Evolutionary conservation across 495 filamentous ascomycete genomes (phyloP), one percentile per base, ranked within the genome.

Genomic region (Talaromyces nanjingensis): DNA sequence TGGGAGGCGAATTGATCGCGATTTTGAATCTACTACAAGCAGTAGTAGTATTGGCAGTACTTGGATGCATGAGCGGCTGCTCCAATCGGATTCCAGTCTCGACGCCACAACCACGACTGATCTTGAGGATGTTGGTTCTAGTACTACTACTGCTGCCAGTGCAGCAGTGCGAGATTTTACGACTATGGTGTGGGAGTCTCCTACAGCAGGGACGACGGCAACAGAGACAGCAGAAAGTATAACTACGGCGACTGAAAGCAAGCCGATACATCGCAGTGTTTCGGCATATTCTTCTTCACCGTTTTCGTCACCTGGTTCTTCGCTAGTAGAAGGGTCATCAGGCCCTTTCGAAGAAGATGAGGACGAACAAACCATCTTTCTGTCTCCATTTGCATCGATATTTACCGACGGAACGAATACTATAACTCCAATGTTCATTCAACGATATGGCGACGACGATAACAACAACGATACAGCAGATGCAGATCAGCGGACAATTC

Each of bases 61-160:
- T 14, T 59, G 18, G 31, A 53, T 22, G 45, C 60, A 53, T 22
- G 60, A 61, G 37, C 24, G 33, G 16, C 25, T 45, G 34, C 59
- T 54, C 60, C 60, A 62, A 62, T 62, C 60, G 60, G 60, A 62
- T 62, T 62, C 60, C 16, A 31, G 3, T 24, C n/a, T 33, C 6
- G 31, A 53, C 60, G 60, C 60, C 60, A 62, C 59, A 25, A 27
- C 12, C 18, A 45, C 59, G 37, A 25, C 42, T 61, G 59, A 61
- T 29, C 37, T 16, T 18, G 59, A 25, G 1, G 42, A 59, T 59
- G 18, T 39, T 59, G 6, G 57, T 39, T 8, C 16, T 22, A 25
- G 57, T 12, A 59, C 2, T 59, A 25, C n/a, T 18, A 8, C 34
- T 49, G 8, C 1, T 20, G 8, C 20, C 33, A 33, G 16, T 60